Evolutionary conservation across 2,329 filamentous ascomycete genomes (phyloP), one percentile per base, ranked within the genome.

Genomic region (Coleophoma cylindrospora): DNA sequence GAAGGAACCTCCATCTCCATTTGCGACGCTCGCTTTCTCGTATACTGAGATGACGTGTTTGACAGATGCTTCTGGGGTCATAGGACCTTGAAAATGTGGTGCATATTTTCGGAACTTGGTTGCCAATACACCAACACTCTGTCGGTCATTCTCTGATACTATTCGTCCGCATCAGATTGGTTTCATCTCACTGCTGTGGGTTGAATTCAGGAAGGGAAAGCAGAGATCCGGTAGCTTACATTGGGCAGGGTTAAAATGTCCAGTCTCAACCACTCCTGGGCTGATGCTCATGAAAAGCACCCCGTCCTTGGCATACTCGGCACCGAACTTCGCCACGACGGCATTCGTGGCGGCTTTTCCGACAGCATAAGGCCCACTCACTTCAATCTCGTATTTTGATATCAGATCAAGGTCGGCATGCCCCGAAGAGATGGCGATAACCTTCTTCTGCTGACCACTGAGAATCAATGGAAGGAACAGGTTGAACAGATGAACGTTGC

Each of bases 341-440:
- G 74, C 59, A 55, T 83, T 83, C 38, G 76, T 17, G 0, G 73
- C 80, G 0, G 70, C 76, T 58, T 81, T 79, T 61, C 67, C 73
- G 32, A 70, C 68, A 1, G 74, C 52, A 54, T 83, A 83, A 0
- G 72, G 59, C 0, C 64, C 53, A 1, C 56, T 54, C 1, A 63
- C 45, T 0, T 66, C 62, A 43, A 80, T 52, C 0, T 67, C 66
- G 15, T 58, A 61, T 0, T 72, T 48, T 14, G 64, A 67, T 50
- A 67, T 69, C 1, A 76, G 48, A 3, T 75, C 70, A 0, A 68
- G 15, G 48, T 81, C 78, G 0, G 70, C 74, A 45, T 70, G 53
- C 15, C 75, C 77, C 0, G 60, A 71, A 8, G 73, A 70, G 10
- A 83, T 69, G 12, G 68, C 56, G 36, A 80, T 69, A 12, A 79